Base-by-base conservation (phyloP, 108 stramenopile species). In the Cylindrotheca closterium region DNA sequence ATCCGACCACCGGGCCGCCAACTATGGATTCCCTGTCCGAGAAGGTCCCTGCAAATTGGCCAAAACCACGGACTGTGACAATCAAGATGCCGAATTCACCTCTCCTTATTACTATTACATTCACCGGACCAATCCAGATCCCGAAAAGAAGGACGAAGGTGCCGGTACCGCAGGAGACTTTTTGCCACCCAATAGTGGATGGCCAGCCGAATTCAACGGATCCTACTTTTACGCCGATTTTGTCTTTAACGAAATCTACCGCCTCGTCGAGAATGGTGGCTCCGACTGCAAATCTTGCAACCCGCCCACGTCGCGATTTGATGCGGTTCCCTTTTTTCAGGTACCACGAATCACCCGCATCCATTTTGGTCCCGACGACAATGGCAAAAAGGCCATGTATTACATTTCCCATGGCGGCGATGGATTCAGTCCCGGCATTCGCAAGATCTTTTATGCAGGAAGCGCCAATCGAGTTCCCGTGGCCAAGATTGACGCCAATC, bases 341-440 rank as follows among this genome's bases (percentile, higher is more conserved):
- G 17, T n/a, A n/a, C n/a, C n/a, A n/a, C n/a, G n/a, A n/a, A n/a
- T n/a, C n/a, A n/a, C n/a, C n/a, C n/a, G n/a, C n/a, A n/a, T n/a
- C n/a, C n/a, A n/a, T n/a, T n/a, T n/a, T n/a, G n/a, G n/a, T n/a
- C n/a, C n/a, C n/a, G n/a, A n/a, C n/a, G n/a, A n/a, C n/a, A n/a
- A n/a, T n/a, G n/a, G n/a, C n/a, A n/a, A n/a, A n/a, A 59, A 74
- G 62, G 75, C 75, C 17, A 45, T 76, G 47, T 76, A 76, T 45
- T 26, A 58, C 26, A 51, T 57, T 25, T 53, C 66, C 7, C 27
- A 28, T 26, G 63, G 63, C 4, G 51, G 55, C 32, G 18, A 24
- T 18, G n/a, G n/a, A n/a, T n/a, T n/a, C n/a, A n/a, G n/a, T n/a
- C 28, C 57, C 25, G 61, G 60, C 47, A 45, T 76, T 33, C 64